Conservation (phyloP, 441 rosid genomes). For the Manihot esculenta region DNA sequence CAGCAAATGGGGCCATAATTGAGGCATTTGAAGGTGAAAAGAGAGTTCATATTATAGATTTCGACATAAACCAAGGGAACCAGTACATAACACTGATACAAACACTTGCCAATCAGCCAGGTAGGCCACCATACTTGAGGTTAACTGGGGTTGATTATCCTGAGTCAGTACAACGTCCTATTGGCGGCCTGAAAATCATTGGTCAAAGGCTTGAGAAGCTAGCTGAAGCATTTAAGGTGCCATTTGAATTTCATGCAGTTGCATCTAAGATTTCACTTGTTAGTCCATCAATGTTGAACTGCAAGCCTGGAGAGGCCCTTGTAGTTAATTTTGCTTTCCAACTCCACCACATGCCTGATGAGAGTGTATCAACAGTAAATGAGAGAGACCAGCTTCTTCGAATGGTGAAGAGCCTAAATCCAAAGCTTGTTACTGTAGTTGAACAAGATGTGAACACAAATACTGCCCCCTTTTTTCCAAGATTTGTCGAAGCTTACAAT, state of each 20-base stretch:
- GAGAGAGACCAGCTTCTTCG: conserved; percentile 91
- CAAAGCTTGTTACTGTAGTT: conserved; percentile 90
- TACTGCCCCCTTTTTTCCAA: conserved; percentile 79
- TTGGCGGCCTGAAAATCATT: conserved; percentile 71
- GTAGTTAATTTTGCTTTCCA: conserved; percentile 91
- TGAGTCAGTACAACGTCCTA: conserved; percentile 83
- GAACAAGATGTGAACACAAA: conserved; percentile 96
- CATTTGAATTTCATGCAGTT: conserved; percentile 71
- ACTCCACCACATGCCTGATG: conserved; percentile 99
- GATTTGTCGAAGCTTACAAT: conserved; percentile 83
- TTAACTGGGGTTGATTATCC: conserved; percentile 96
- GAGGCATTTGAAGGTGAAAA: conserved; percentile 83
- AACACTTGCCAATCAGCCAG: conserved; percentile 49
- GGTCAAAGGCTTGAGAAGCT: conserved; percentile 84
- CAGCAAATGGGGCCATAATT: conserved; percentile 81
- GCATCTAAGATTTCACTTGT: conserved; percentile 70
- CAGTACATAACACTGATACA: conserved; percentile 89
- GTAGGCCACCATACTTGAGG: conserved; percentile 60
- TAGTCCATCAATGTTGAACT: conserved; percentile 66
- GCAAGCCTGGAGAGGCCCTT: conserved; percentile 69
- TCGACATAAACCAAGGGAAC: conserved; percentile 94
- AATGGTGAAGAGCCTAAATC: conserved; percentile 83
- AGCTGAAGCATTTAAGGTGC: conserved; percentile 62
- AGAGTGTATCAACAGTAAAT: conserved; percentile 90
- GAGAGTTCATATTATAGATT: conserved; percentile 83